Conservation (phyloP, 371 early-diverging fungal species). For the Nematocida ironsii region DNA sequence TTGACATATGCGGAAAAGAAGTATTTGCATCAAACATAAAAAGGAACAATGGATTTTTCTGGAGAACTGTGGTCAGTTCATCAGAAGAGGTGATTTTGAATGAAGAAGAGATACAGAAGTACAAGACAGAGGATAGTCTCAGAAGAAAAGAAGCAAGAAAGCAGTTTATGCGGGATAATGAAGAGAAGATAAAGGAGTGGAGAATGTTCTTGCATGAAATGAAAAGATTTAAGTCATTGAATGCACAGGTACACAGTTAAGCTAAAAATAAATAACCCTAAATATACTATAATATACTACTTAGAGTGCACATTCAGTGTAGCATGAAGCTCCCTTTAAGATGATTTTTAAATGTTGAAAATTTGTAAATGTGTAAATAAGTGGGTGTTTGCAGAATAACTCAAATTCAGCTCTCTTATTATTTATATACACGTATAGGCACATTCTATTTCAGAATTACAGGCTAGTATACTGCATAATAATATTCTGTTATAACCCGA, state of each 20-base stretch:
- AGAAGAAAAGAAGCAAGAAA: conserved; percentile 35
- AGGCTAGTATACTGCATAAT: too few species aligned
- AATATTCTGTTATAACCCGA: too few species aligned
- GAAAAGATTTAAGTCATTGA: conserved; percentile 12
- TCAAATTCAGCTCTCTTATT: too few species aligned
- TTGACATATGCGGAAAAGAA: conserved; percentile 50
- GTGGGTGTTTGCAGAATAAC: too few species aligned
- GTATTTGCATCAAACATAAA: conserved; percentile 38
- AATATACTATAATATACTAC: too few species aligned
- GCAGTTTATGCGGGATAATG: conserved; percentile 47
- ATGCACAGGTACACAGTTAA: background rate
- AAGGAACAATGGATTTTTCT: conserved; percentile 26
- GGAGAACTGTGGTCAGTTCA: conserved; percentile 24
- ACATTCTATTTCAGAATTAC: too few species aligned
- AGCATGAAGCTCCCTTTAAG: too few species aligned
- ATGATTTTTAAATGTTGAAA: too few species aligned
- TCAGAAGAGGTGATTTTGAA: background rate
- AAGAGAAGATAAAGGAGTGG: conserved; percentile 34
- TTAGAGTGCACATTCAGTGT: too few species aligned
- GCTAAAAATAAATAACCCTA: background rate
- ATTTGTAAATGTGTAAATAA: too few species aligned
- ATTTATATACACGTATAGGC: too few species aligned
- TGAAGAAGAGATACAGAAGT: conserved; percentile 33
- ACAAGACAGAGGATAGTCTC: conserved; percentile 37
- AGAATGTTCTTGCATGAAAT: conserved; percentile 20